phyloP scores from a whole-genome alignment of 805 yeast genomes.

The Nakazawaea pomicola region DNA sequence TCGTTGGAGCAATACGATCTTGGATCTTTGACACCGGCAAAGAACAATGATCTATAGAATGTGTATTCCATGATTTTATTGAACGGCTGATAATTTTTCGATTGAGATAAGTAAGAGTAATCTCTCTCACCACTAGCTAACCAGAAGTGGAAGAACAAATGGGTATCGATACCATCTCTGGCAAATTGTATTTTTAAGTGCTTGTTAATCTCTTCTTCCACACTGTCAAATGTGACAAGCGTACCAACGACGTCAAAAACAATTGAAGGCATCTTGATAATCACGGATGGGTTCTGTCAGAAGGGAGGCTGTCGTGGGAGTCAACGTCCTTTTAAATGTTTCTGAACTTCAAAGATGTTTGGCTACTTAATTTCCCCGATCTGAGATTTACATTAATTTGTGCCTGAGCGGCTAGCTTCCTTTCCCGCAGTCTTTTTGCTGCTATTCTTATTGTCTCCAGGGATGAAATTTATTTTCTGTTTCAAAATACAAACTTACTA shows the following conservation, averaged over 20 bases:
- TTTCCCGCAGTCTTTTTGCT: too few species aligned
- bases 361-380: too few species aligned
- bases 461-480: too few species aligned
- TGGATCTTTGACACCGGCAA: slow-evolving; percentile 25
- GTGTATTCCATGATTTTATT: slow-evolving; percentile 22
- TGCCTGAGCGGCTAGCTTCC: too few species aligned
- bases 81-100: slow-evolving; percentile 21
- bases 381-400: too few species aligned
- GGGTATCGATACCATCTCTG: slow-evolving; percentile 18
- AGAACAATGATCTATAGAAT: slow-evolving; percentile 22
- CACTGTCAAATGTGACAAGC: slow-evolving; percentile 22
- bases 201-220: slow-evolving; percentile 19
- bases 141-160: slow-evolving; percentile 14
- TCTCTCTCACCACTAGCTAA: slow-evolving; percentile 16
- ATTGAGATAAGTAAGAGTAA: slow-evolving; percentile 15
- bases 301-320: too few species aligned
- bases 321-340: too few species aligned
- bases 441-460: too few species aligned
- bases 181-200: slow-evolving; percentile 21
- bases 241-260: slow-evolving; percentile 26
- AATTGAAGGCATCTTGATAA: slow-evolving; percentile 25
- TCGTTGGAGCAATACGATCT: slow-evolving; percentile 22
- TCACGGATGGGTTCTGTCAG: too few species aligned
- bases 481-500: too few species aligned
- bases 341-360: too few species aligned